phyloP scores from a whole-genome alignment of 495 filamentous ascomycete genomes.

The Sordaria brevicollis region DNA sequence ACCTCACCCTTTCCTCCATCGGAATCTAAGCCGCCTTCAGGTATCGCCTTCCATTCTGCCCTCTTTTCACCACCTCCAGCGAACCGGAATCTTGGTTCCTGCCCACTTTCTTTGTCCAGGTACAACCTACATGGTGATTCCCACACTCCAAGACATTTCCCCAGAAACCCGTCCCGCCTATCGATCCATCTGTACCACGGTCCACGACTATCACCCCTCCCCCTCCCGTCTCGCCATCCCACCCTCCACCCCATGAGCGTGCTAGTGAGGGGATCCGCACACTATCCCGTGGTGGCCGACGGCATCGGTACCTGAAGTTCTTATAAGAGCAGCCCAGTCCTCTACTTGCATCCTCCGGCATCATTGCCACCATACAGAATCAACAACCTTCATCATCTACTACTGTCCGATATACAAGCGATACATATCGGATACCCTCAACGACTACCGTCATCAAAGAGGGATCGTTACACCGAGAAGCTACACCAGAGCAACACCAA shows the following conservation, averaged over 20 bases:
- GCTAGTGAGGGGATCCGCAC: conserved; percentile 24
- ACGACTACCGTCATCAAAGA: background rate
- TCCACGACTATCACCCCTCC: background rate
- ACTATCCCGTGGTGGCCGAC: conserved; percentile 4
- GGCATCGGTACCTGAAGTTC: conserved; percentile 19
- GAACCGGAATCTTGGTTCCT: background rate
- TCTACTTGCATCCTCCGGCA: background rate
- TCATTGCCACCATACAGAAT: background rate
- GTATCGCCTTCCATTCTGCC: background rate
- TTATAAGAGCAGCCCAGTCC: conserved; percentile 2
- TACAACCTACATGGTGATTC: background rate
- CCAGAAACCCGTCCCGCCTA: background rate
- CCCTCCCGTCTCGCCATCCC: background rate
- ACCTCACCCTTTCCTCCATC: background rate
- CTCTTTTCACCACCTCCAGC: background rate
- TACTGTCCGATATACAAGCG: background rate
- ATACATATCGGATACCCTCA: background rate
- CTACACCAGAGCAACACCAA: background rate
- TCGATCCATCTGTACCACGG: background rate
- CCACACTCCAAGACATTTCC: background rate
- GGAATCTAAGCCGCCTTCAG: background rate
- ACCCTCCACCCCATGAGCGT: conserved; percentile 20
- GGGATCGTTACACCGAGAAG: background rate
- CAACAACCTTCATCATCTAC: background rate
- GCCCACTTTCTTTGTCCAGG: background rate